Conservation (phyloP, 2,329 filamentous ascomycete species). For the Helminthosporium solani region DNA sequence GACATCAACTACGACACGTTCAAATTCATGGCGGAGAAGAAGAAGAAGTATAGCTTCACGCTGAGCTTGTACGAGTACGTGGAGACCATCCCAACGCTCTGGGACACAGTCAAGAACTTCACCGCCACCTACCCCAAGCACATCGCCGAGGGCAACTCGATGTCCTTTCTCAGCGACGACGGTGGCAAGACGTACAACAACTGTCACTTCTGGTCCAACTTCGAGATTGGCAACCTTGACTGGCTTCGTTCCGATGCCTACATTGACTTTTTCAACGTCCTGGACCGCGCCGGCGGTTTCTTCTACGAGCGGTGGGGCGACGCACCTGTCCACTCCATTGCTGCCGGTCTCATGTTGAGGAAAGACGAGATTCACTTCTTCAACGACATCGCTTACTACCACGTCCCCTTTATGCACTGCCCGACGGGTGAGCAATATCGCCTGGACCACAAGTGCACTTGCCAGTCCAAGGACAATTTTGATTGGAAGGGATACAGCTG, state of each 20-base stretch:
- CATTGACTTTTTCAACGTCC: slow-evolving; percentile 82
- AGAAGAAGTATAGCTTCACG: slow-evolving; percentile 98
- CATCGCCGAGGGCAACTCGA: slow-evolving; percentile 77
- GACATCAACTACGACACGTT: slow-evolving; percentile 96
- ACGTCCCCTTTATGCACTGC: slow-evolving; percentile 97
- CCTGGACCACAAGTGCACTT: slow-evolving; percentile 85
- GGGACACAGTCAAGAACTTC: slow-evolving; percentile 94
- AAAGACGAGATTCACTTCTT: slow-evolving; percentile 98
- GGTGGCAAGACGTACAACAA: slow-evolving; percentile 90
- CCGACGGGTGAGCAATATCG: slow-evolving; percentile 85
- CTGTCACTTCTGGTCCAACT: slow-evolving; percentile 99
- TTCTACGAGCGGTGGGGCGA: slow-evolving; percentile 99
- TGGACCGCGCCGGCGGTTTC: slow-evolving; percentile 92
- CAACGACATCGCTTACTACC: slow-evolving; percentile 97
- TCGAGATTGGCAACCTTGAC: slow-evolving; percentile 90
- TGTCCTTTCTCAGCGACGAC: slow-evolving; percentile 90
- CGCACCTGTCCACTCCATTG: slow-evolving; percentile 97
- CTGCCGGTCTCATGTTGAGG: slow-evolving; percentile 78
- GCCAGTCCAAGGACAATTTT: slow-evolving; percentile 95
- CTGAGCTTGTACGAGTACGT: slow-evolving; percentile 94
- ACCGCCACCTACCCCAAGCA: slow-evolving; percentile 89
- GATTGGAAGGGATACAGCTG: slow-evolving; percentile 99
- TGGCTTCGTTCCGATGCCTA: slow-evolving; percentile 92
- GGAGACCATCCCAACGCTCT: slow-evolving; percentile 93
- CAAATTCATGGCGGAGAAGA: slow-evolving; percentile 91